These are phyloP conservation scores for Daedaleopsis sinensis DNA, from an alignment of 768 basidiomycete genomes.

Conservation along the genomic window DNA sequence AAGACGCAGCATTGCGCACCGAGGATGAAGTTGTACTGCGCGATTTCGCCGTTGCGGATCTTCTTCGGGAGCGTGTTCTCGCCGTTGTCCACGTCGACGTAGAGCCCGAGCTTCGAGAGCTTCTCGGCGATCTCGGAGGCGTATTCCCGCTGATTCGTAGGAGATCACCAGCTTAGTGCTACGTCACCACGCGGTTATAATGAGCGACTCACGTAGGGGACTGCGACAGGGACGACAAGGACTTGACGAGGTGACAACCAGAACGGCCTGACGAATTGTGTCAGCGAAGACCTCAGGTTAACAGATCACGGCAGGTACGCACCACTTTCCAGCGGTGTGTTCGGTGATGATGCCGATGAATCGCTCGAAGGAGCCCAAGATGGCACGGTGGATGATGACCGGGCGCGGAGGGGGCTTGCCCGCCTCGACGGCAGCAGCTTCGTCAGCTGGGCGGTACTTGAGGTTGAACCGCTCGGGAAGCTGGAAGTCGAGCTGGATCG, in stretches of 20 bases:
- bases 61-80: conserved; percentile 95
- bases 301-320: conserved; percentile 26
- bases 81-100: conserved; percentile 90
- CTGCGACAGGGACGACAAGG: conserved; percentile 90
- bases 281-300: not conserved
- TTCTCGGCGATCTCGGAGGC: conserved; percentile 77
- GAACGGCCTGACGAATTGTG: conserved; percentile 71
- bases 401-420: conserved; percentile 66
- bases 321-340: conserved; percentile 98
- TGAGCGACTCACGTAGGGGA: conserved; percentile 70
- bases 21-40: conserved; percentile 97
- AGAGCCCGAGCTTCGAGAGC: conserved; percentile 73
- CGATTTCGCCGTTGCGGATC: conserved; percentile 95
- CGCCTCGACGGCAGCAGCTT: conserved; percentile 53
- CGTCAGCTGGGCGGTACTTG: conserved; percentile 82
- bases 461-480: conserved; percentile 96
- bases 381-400: conserved; percentile 98
- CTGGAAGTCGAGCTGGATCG: conserved; percentile 99
- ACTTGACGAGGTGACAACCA: conserved; percentile 98
- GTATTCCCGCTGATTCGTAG: conserved; percentile 73
- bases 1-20: conserved; percentile 47
- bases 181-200: not conserved
- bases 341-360: conserved; percentile 98
- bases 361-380: conserved; percentile 90
- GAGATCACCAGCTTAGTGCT: conserved; percentile 2